Evolutionary conservation across 495 filamentous ascomycete genomes (phyloP).

Genomic region (Penicillium bovifimosum): DNA sequence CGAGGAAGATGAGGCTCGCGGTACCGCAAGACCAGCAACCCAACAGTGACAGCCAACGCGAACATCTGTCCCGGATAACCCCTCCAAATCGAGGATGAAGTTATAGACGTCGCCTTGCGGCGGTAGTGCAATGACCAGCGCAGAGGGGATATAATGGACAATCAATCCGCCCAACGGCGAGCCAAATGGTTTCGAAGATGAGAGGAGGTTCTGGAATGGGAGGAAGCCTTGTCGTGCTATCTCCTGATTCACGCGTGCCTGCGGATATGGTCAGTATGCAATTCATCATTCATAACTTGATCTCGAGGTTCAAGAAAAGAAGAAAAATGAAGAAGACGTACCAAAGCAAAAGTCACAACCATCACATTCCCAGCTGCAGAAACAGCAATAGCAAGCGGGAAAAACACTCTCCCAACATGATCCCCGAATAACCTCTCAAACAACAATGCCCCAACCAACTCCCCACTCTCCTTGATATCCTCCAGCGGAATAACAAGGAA

Average conservation of each 20-base stretch:
- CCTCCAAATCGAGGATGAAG: constrained; percentile 69
- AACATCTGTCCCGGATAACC: constrained; percentile 64
- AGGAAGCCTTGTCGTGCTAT: constrained; percentile 65
- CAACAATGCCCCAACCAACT: constrained; percentile 62
- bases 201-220: constrained; percentile 55
- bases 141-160: constrained; percentile 61
- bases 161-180: constrained; percentile 62
- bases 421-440: constrained; percentile 63
- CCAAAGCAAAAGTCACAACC: constrained; percentile 65
- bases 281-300: too few relatives aligned
- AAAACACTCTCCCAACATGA: constrained; percentile 48
- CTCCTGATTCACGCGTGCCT: constrained; percentile 68
- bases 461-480: constrained; percentile 61
- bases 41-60: constrained; percentile 52
- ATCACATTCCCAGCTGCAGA: constrained; percentile 71
- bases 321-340: too few relatives aligned
- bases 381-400: constrained; percentile 60
- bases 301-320: too few relatives aligned
- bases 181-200: constrained; percentile 62
- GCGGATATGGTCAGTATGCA: neutral
- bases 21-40: constrained; percentile 57
- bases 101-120: constrained; percentile 63
- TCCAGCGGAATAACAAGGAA: constrained; percentile 62
- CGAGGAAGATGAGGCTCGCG: constrained; percentile 55
- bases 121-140: constrained; percentile 60